Evolutionary conservation across 345 rosid genomes (phyloP).

Genomic region (Acer yangbiense): DNA sequence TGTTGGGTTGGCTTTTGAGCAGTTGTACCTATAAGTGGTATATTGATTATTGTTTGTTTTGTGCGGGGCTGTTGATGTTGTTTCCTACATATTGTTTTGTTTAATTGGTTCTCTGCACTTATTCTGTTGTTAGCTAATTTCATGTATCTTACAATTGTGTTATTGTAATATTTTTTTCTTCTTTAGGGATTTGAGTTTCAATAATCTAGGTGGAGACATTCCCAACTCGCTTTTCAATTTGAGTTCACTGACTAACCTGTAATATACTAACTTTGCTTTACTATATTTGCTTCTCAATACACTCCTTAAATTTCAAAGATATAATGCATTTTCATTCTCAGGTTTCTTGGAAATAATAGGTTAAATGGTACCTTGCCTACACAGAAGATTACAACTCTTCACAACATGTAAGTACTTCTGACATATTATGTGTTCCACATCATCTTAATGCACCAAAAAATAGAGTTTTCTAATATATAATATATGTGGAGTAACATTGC

Average conservation of each 20-base stretch:
- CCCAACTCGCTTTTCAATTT: slow-evolving; percentile 45
- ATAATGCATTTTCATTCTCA: slow-evolving; percentile 30
- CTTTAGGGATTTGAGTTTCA: slow-evolving; percentile 66
- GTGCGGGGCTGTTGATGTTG: neutral
- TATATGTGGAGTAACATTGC: no score
- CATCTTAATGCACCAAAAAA: neutral
- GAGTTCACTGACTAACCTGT: slow-evolving; percentile 38
- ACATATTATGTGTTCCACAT: neutral
- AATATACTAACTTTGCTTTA: slow-evolving; percentile 20
- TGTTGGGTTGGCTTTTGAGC: neutral
- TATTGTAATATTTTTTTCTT: neutral
- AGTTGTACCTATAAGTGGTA: no score
- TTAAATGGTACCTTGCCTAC: slow-evolving; percentile 59
- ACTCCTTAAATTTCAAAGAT: neutral
- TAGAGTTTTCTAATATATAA: neutral
- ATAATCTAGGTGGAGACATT: slow-evolving; percentile 42
- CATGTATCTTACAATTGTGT: neutral
- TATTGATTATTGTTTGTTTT: no score
- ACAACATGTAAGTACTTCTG: slow-evolving; percentile 50
- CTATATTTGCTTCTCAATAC: neutral
- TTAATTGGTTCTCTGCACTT: neutral
- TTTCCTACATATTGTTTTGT: neutral
- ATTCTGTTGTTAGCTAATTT: no score
- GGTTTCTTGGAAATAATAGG: slow-evolving; percentile 65
- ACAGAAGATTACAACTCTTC: slow-evolving; percentile 45